Base-by-base conservation (phyloP, 139 green algal species). In the Chlamydomonas applanata region DNA sequence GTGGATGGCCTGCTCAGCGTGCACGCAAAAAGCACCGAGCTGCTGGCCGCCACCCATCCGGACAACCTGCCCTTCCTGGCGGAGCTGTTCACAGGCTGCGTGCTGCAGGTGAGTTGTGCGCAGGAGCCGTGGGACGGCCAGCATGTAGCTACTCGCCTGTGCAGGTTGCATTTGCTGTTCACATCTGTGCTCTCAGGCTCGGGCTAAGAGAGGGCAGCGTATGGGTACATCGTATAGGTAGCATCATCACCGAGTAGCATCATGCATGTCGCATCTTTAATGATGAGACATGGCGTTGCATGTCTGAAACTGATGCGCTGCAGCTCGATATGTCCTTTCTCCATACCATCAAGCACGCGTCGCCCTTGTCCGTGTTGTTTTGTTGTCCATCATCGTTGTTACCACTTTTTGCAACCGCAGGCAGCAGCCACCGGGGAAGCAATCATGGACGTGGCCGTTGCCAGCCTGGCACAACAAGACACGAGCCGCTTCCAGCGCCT, bases 21-120 rank as follows among this genome's bases (percentile, higher is more conserved):
- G 78, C 86, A 81, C 59, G 45, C 79, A 16, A 33, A 60, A n/a
- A 71, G 66, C 5, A 19, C n/a, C 0, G 72, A 78, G 3, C 73
- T 91, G 73, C 69, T 93, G 77, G 74, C 69, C 20, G 30, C 29
- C 16, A 73, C 93, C 65, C 76, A 83, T 17, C 75, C 67, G 0
- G 82, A 88, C 75, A 93, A 93, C 76, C 75, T 86, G 52, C 61
- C 36, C 0, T 74, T 80, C 68, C 87, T 93, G 72, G 88, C 89
- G 4, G 79, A 88, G 68, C 82, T 93, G 0, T 83, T 93, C 52
- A 74, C 69, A 1, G 77, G 82, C 19, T 87, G 84, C 0, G 68
- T 91, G 27, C 66, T 93, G 62, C 87, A 90, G 82, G 82, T 79
- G 29, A 0, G 65, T 29, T 0, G 3, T 32, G 30, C 7, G 17